Evolutionary conservation across 2,329 filamentous ascomycete genomes (phyloP), one percentile per base, ranked within the genome.

Genomic region (Immersiporthe knoxdaviesiana): DNA sequence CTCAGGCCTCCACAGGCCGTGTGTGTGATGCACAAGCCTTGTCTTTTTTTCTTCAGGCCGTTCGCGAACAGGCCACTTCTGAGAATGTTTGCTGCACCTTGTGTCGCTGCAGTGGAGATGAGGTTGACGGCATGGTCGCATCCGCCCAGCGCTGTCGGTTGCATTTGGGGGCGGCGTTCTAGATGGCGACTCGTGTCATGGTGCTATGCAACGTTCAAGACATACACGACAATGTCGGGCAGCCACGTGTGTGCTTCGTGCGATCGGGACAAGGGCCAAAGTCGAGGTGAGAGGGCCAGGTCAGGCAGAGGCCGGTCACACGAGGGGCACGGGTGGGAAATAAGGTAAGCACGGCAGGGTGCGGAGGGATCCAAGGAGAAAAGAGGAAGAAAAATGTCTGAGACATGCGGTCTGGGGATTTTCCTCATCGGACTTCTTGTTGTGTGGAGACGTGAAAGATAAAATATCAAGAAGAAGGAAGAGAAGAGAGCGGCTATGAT

Each of bases 381-480:
- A n/a, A 41, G 14, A 52, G 11, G 54, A 35, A 52, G 11, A 39
- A 35, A 1, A 27, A 60, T 66, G 65, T 66, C 65, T 66, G 39
- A 67, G 65, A 62, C 65, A 67, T 30, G 2, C 44, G 56, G 65
- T 54, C n/a, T 67, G 58, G 35, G 21, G 30, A 30, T 62, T 62
- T 62, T 58, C 63, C 58, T 35, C 65, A 50, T 27, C 44, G 56
- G 37, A 39, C 62, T 47, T n/a, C 21, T 47, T 10, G 7, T 11
- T n/a, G 44, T 10, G 18, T 11, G 44, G 16, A 47, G 21, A 47
- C 21, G 21, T 47, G 39, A 30, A 21, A 21, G 16, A 37, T 21
- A 44, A 18, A 62, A 4, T 12, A 50, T 27, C 39, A 32, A 35
- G 61, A 63, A 35, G 41, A 63, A 63, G 35, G 41, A 63, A 47